phyloP scores from a whole-genome alignment of 805 yeast species.

The Metschnikowia colocasiae region DNA sequence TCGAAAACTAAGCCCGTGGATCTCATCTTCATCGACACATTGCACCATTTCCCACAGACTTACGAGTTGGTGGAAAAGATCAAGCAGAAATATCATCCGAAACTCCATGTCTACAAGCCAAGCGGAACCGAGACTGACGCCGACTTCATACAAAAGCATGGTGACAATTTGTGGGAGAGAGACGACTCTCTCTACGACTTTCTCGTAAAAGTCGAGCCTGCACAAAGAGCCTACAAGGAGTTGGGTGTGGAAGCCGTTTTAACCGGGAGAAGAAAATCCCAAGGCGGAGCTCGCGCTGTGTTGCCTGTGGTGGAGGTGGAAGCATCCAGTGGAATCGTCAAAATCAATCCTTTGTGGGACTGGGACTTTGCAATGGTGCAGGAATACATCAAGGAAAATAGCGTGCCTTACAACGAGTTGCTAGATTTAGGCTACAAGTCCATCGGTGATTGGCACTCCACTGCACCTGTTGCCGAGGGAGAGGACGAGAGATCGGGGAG shows the following conservation, averaged over 20 bases:
- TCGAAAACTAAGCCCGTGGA: constrained; percentile 53
- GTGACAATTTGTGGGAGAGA: constrained; percentile 77
- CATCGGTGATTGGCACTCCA: constrained; percentile 93
- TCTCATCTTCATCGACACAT: constrained; percentile 81
- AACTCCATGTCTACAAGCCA: constrained; percentile 68
- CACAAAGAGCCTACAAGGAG: constrained; percentile 75
- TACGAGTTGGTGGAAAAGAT: constrained; percentile 64
- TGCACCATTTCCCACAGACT: constrained; percentile 95
- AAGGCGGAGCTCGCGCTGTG: constrained; percentile 77
- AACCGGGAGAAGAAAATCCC: constrained; percentile 87
- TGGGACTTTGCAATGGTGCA: constrained; percentile 78
- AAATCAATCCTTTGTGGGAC: constrained; percentile 82
- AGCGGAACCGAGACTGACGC: constrained; percentile 47
- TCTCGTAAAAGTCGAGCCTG: constrained; percentile 89
- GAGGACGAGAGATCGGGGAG: constrained; percentile 97
- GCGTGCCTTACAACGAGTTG: constrained; percentile 83
- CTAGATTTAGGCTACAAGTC: constrained; percentile 86
- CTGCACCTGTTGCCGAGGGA: constrained; percentile 82
- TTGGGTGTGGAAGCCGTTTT: constrained; percentile 77
- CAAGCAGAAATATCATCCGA: constrained; percentile 49
- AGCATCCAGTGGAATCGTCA: constrained; percentile 62
- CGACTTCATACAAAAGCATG: constrained; percentile 66
- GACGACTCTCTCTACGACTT: constrained; percentile 82
- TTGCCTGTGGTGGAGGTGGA: constrained; percentile 78
- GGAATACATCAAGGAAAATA: constrained; percentile 59